These are phyloP conservation scores for Endoconidiophora polonica DNA, from an alignment of 2,329 filamentous ascomycete species.

Conservation along the genomic window DNA sequence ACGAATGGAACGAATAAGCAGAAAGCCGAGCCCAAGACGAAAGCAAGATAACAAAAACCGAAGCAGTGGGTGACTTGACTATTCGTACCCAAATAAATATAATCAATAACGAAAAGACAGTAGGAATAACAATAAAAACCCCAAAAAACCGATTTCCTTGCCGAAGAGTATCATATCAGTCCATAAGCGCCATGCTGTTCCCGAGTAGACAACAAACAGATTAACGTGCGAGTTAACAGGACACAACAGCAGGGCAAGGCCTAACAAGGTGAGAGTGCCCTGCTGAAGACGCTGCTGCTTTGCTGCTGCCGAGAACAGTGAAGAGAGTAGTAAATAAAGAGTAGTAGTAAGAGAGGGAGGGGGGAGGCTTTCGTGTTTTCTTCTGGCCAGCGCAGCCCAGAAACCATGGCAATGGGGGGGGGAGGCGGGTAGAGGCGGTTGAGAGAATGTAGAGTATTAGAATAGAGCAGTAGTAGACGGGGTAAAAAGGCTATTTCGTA, in stretches of 20 bases:
- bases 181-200: conserved; percentile 7
- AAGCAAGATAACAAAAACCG: background rate
- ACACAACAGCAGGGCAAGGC: background rate
- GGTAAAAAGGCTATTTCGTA: conserved; percentile 7
- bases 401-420: background rate
- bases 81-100: background rate
- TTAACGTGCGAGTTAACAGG: background rate
- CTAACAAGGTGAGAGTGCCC: too few species aligned
- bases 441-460: too few species aligned
- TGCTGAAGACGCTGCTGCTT: too few species aligned
- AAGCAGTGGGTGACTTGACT: background rate
- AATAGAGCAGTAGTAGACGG: too few species aligned
- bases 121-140: conserved; percentile 4
- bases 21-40: background rate
- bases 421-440: too few species aligned
- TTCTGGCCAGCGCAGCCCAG: background rate
- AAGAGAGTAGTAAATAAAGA: conserved; percentile 1
- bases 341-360: background rate
- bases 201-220: background rate
- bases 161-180: conserved; percentile 11
- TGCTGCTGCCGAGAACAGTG: conserved; percentile 2
- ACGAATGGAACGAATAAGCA: background rate
- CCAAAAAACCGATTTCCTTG: background rate
- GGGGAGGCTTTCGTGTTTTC: too few species aligned
- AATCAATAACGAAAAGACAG: background rate